Conservation (phyloP, 2,329 filamentous ascomycete genomes). For the Aspergillus uvarum region DNA sequence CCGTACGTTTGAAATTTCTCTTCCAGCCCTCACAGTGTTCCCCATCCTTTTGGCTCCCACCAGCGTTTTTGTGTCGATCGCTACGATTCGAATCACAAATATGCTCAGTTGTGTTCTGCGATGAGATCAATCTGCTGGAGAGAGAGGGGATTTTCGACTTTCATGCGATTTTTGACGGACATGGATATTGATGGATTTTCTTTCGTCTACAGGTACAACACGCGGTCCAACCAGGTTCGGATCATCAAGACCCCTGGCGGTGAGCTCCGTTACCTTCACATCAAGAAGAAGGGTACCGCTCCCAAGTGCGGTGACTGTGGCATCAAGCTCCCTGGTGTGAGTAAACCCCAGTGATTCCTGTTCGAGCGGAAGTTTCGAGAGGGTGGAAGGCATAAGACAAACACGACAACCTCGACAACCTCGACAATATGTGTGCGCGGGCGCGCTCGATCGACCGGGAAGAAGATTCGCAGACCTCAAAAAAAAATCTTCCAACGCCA, state of each 20-base stretch:
- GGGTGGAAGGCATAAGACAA: slow-evolving; percentile 4
- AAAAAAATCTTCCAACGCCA: slow-evolving; percentile 3
- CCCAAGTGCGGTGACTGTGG: slow-evolving; percentile 99
- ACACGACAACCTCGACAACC: slow-evolving; percentile 1
- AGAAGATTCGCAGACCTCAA: neutral
- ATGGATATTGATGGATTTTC: slow-evolving; percentile 34
- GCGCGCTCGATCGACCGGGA: slow-evolving; percentile 8
- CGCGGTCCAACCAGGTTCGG: slow-evolving; percentile 93
- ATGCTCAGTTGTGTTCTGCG: neutral
- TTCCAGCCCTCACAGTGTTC: slow-evolving; percentile 17
- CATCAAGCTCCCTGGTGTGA: slow-evolving; percentile 95
- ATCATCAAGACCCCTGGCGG: slow-evolving; percentile 96
- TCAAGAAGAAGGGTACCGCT: slow-evolving; percentile 98
- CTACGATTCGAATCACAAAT: slow-evolving; percentile 17
- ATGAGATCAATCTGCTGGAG: neutral
- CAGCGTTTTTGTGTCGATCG: slow-evolving; percentile 18
- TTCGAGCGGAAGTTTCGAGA: slow-evolving; percentile 12
- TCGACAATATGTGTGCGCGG: slow-evolving; percentile 16
- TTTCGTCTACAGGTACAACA: slow-evolving; percentile 77
- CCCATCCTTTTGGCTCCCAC: slow-evolving; percentile 12
- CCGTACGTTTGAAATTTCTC: slow-evolving; percentile 59
- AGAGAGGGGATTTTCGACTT: neutral
- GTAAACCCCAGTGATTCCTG: slow-evolving; percentile 48
- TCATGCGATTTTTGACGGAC: neutral
- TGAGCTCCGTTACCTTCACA: slow-evolving; percentile 92